phyloP scores from a whole-genome alignment of 108 stramenopile species.

The Stephanodiscus minutulus region DNA sequence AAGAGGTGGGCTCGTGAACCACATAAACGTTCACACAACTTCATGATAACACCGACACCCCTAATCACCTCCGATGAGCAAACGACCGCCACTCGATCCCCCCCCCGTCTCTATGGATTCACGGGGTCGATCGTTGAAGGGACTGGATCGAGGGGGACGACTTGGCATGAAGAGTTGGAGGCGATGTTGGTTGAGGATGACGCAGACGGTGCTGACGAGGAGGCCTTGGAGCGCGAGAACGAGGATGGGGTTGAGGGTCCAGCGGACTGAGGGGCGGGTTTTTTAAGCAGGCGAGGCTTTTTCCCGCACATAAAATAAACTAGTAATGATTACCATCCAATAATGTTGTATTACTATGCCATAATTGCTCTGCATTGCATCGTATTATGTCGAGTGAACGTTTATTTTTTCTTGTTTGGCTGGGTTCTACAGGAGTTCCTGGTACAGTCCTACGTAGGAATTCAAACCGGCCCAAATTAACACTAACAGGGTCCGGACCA shows the following conservation, averaged over 20 bases:
- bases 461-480: neutral
- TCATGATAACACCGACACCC: no score
- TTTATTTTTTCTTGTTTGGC: neutral
- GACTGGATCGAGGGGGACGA: neutral
- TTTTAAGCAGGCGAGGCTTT: neutral
- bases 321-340: neutral
- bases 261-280: neutral
- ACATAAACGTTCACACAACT: no score
- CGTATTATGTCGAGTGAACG: neutral
- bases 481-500: neutral
- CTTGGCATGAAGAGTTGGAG: neutral
- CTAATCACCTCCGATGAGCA: no score
- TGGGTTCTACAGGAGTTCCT: neutral
- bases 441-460: neutral
- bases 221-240: neutral
- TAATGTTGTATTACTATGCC: conserved; percentile 1
- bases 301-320: neutral
- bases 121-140: no score
- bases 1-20: no score
- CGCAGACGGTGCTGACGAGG: neutral
- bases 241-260: neutral
- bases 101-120: no score
- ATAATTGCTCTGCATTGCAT: neutral
- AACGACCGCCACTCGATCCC: no score
- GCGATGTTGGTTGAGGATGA: neutral